These are phyloP conservation scores for Backusella australiensis DNA, from an alignment of 192 early-diverging fungal genomes.

Conservation along the genomic window DNA sequence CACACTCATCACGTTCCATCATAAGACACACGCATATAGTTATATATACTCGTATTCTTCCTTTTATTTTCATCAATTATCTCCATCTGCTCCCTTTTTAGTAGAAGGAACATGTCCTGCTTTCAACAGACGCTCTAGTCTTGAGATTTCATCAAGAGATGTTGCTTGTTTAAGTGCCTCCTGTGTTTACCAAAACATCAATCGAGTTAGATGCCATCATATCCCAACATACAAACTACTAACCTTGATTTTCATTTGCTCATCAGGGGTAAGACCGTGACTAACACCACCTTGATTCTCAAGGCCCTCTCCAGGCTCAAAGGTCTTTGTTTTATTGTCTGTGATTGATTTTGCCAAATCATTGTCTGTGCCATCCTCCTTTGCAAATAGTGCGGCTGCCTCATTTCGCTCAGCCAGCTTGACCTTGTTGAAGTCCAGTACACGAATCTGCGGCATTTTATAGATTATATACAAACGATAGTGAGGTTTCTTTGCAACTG, in stretches of 20 bases:
- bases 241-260: constrained; percentile 66
- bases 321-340: constrained; percentile 72
- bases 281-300: constrained; percentile 51
- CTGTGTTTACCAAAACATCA: constrained; percentile 1
- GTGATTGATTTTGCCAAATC: constrained; percentile 64
- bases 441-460: constrained; percentile 70
- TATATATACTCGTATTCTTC: not conserved
- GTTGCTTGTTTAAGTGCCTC: constrained; percentile 74
- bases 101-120: constrained; percentile 48
- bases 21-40: not conserved
- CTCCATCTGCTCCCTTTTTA: constrained; percentile 1
- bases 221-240: not conserved
- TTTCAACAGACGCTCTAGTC: constrained; percentile 67
- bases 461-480: constrained; percentile 86
- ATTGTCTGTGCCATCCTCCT: constrained; percentile 58
- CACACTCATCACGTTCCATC: not conserved
- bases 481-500: constrained; percentile 77
- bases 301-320: constrained; percentile 82
- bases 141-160: constrained; percentile 72
- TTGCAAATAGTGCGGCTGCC: constrained; percentile 77
- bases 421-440: constrained; percentile 86
- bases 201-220: not conserved
- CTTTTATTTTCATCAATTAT: constrained; percentile 3
- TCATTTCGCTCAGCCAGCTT: constrained; percentile 74
- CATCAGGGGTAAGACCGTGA: constrained; percentile 60